A percentile compares a stretch with the other conserved stretches of the same genome.
Conservation (phyloP, 306 rosid genomes). For the Fagus sylvatica region DNA sequence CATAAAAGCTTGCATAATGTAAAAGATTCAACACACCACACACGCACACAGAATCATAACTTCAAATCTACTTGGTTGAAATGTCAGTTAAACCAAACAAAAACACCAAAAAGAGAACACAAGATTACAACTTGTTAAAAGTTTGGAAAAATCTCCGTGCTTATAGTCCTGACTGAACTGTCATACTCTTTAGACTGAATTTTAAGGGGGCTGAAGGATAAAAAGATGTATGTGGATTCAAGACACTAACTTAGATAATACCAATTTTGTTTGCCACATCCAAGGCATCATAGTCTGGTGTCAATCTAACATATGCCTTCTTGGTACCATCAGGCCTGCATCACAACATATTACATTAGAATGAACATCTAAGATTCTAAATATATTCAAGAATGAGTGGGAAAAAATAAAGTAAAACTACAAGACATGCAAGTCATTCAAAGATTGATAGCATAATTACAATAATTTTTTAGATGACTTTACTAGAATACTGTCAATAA, state of each 20-base stretch:
- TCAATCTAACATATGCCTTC: slow-evolving; percentile 87
- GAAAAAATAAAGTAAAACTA: neutral
- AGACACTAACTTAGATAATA: slow-evolving; percentile 51
- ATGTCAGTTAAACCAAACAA: neutral
- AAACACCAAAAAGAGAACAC: neutral
- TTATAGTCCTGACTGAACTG: slow-evolving; percentile 14
- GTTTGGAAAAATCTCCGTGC: neutral
- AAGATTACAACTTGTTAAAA: neutral
- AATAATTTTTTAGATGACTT: neutral
- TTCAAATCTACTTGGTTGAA: neutral
- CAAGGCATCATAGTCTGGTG: slow-evolving; percentile 82
- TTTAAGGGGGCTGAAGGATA: neutral
- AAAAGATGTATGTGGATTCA: neutral
- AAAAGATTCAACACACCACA: neutral
- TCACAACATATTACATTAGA: neutral
- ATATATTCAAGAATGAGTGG: neutral
- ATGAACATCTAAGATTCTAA: neutral
- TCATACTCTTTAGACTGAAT: slow-evolving; percentile 8
- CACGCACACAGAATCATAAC: neutral
- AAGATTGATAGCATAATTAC: neutral
- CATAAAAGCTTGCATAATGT: neutral
- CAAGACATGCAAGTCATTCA: neutral
- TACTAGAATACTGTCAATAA: too few relatives aligned
- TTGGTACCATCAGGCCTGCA: slow-evolving; percentile 95
- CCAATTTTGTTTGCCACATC: slow-evolving; percentile 95